Base-by-base conservation (phyloP, 768 basidiomycete genomes). In the Tremella mesenterica region DNA sequence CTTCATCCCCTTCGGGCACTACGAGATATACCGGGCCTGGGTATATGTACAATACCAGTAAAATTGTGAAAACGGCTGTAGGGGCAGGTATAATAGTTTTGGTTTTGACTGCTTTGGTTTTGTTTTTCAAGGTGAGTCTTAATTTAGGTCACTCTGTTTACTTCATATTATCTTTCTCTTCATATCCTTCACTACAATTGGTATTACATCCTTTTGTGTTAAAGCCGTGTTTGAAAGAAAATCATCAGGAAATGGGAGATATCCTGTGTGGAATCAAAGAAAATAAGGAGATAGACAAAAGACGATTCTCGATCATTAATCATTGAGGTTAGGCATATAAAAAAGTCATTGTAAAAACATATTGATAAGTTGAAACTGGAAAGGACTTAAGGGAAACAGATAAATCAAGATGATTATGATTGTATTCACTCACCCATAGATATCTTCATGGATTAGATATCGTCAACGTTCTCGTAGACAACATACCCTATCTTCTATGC, bases 61-160 rank as follows among this genome's bases (percentile, higher is more conserved):
- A 63, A 33, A 69, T 69, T 39, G 60, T 69, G n/a, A 56, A 60
- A 27, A 59, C 61, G 26, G 59, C 67, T 20, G 57, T 69, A 2
- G 67, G 64, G 13, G 67, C 64, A 0, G 67, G 67, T 49, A 49
- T 69, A 36, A 69, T 69, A 28, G 61, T 69, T 1, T 31, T 69
- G 21, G 58, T 38, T 18, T 36, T 69, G 12, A 58, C 53, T 9
- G 67, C 57, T 14, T 28, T 69, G n/a, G 52, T 65, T 12, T 31
- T 65, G 14, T 69, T 63, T 27, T 52, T 64, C 57, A 69, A 69
- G 63, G 67, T 65, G 44, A 45, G 61, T 56, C 18, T 25, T 8
- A 27, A 18, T 44, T 33, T 23, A 21, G 16, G 9, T 16, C 38
- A 27, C 14, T 52, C 54, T 27, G 28, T 6, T 38, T 21, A n/a